A percentile compares a stretch with the other conserved stretches of the same genome.
Evolutionary conservation across 495 filamentous ascomycete genomes (phyloP).

Genomic region (Haplographium delicatum): DNA sequence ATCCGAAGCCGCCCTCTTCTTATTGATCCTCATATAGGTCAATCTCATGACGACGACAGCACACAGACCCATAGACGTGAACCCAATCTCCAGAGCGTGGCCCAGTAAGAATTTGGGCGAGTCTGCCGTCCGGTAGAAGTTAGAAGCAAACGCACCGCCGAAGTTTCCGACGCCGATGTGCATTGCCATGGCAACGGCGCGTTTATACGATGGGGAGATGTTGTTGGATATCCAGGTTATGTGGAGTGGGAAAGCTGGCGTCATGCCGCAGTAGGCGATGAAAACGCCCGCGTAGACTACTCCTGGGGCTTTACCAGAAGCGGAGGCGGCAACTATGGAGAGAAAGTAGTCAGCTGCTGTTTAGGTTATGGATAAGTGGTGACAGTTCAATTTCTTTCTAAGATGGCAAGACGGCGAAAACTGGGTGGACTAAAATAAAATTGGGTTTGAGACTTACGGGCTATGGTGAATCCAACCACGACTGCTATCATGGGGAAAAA

Average conservation of each 20-base stretch:
- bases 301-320: slow-evolving; percentile 43
- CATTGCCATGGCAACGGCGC: slow-evolving; percentile 66
- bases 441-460: no score
- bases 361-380: no score
- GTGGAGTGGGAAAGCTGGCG: slow-evolving; percentile 57
- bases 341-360: no score
- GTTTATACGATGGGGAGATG: slow-evolving; percentile 63
- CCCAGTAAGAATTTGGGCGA: slow-evolving; percentile 61
- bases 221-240: slow-evolving; percentile 72
- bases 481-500: slow-evolving; percentile 56
- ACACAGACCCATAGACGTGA: slow-evolving; percentile 54
- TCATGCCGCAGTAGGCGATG: slow-evolving; percentile 60
- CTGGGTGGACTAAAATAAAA: no score
- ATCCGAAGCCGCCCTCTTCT: slow-evolving; percentile 43
- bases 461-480: slow-evolving; percentile 59
- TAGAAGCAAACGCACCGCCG: slow-evolving; percentile 67
- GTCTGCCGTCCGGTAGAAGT: slow-evolving; percentile 68
- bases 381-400: no score
- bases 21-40: slow-evolving; percentile 57
- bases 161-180: slow-evolving; percentile 73
- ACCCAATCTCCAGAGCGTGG: slow-evolving; percentile 63
- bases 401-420: no score
- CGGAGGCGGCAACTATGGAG: slow-evolving; percentile 32
- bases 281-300: slow-evolving; percentile 73
- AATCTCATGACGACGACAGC: slow-evolving; percentile 49